phyloP scores from a whole-genome alignment of 139 green algal species.

The Trebouxia sp. region DNA sequence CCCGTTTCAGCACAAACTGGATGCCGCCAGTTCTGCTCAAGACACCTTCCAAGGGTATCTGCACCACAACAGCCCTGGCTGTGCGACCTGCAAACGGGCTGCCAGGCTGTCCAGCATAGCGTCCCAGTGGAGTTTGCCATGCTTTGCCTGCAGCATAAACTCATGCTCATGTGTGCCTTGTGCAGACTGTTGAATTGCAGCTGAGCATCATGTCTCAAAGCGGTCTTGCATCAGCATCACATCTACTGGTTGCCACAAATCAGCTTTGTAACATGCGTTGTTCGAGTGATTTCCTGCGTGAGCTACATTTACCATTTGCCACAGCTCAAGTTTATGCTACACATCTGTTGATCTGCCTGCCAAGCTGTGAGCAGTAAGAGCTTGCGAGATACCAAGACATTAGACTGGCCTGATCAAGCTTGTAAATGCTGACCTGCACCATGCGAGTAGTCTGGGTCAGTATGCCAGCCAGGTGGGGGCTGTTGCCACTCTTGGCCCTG shows the following conservation, averaged over 20 bases:
- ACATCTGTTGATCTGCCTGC: background rate
- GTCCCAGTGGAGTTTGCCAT: constrained; percentile 46
- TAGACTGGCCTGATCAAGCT: background rate
- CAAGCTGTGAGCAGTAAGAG: background rate
- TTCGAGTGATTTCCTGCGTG: background rate
- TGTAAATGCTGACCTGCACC: constrained; percentile 30
- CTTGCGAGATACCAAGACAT: background rate
- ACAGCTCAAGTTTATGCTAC: background rate
- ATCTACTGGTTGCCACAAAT: background rate
- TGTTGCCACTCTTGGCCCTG: constrained; percentile 38
- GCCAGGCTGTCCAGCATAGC: background rate
- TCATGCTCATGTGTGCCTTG: background rate
- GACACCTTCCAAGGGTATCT: constrained; percentile 40
- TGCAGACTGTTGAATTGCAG: background rate
- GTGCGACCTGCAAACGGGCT: background rate
- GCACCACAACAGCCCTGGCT: constrained; percentile 40
- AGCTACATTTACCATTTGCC: background rate
- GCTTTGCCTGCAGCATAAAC: constrained; percentile 5
- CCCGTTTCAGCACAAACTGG: constrained; percentile 24
- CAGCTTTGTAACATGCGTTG: background rate
- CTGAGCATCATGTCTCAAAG: background rate
- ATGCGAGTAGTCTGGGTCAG: constrained; percentile 38
- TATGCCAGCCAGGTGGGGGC: constrained; percentile 49
- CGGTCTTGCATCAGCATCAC: background rate
- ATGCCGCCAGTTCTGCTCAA: constrained; percentile 28